Evolutionary conservation across 208 protist genomes (phyloP), one percentile per base, ranked within the genome.

Genomic region (Histomonas meleagridis): DNA sequence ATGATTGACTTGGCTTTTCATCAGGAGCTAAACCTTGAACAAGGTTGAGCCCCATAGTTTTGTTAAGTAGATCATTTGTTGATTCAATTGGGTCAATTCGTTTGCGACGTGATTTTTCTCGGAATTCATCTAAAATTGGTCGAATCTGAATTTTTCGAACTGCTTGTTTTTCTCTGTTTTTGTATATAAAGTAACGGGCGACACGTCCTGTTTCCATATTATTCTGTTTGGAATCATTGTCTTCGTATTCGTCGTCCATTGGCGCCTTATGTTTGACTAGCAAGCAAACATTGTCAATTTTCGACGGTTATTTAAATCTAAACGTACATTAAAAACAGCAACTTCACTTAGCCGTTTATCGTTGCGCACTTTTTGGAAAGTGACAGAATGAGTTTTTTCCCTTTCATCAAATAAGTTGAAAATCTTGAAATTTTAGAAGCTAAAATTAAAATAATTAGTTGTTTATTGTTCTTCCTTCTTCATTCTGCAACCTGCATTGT

Each of bases 401-500:
- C n/a, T n/a, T n/a, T n/a, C n/a, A n/a, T n/a, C n/a, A n/a, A n/a
- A n/a, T n/a, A n/a, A n/a, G n/a, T n/a, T n/a, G n/a, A n/a, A n/a
- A n/a, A n/a, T n/a, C n/a, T n/a, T n/a, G n/a, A n/a, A n/a, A n/a
- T n/a, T n/a, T n/a, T n/a, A n/a, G n/a, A n/a, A n/a, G n/a, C n/a
- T n/a, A n/a, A n/a, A n/a, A n/a, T n/a, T n/a, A n/a, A n/a, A n/a
- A n/a, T n/a, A n/a, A n/a, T n/a, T n/a, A n/a, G n/a, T n/a, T n/a
- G n/a, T 60, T 60, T 60, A 60, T 60, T 60, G 53, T 60, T 96
- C 97, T 90, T 97, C 93, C 90, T 95, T 95, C 94, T 96, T 96
- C 72, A 98, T 94, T 94, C 97, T 96, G 92, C 96, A 96, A 92
- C 95, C 95, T 69, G 94, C 95, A 94, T 98, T 98, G 94, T 97